Evolutionary conservation across 768 basidiomycete species (phyloP), one percentile per base, ranked within the genome.

Genomic region (Trametes punicea): DNA sequence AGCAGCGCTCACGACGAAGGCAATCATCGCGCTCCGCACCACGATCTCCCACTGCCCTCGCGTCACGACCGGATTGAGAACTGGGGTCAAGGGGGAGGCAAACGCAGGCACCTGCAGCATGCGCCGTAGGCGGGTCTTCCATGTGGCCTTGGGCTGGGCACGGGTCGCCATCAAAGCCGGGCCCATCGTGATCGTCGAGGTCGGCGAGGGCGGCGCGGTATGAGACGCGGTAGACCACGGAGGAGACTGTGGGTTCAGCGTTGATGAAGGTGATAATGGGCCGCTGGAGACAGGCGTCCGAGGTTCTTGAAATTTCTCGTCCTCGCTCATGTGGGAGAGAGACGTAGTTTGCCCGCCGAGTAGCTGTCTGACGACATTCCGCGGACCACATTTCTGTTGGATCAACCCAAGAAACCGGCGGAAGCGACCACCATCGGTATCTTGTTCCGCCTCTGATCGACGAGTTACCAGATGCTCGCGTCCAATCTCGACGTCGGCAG

Each of bases 1-100:
- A 3, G 61, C 44, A 2, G 67, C 57, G 16, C 72, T 67, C 1
- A 73, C 51, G 13, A 85, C 25, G 21, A 81, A 70, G 0, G 81
- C 81, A 9, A 83, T 61, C 0, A 73, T 26, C 40, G 74, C 75
- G 2, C 84, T 85, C 33, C 87, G 75, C 25, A 87, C 73, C 27
- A 91, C 87, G 26, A 92, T 85, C 70, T 91, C 88, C 90, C 90
- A 92, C 63, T 93, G 90, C 2, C 82, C 88, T n/a, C 90, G 78
- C 48, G 81, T 77, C 47, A 91, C 81, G 53, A 85, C 76, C 15
- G 87, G 84, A 56, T 80, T 87, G 46, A 87, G 75, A 20, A 92
- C 75, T 36, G 76, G 77, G 39, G 90, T 90, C 54, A 92, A 71
- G 29, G 88, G 86, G 20, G 80, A 72, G 18, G 82, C 78, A 59